Base-by-base conservation (phyloP, 2,329 filamentous ascomycete genomes). In the Botrytis aclada region DNA sequence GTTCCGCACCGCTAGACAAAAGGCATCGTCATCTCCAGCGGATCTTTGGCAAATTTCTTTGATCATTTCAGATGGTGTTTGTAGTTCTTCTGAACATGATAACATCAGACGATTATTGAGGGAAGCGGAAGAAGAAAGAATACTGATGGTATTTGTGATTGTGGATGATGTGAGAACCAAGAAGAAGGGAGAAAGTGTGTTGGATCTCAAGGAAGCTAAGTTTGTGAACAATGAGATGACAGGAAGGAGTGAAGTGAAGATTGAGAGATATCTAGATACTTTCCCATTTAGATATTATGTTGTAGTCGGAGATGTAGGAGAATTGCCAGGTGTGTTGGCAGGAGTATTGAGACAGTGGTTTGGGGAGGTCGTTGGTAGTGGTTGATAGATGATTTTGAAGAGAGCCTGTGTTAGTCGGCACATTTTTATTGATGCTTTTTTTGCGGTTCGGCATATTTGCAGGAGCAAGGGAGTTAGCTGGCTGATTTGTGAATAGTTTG, bases 261-360 rank as follows among this genome's bases (percentile, higher is more conserved):
- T 97, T 82, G 92, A 94, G 84, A 90, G 93, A 79, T 99, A 99
- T 81, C 88, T 99, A 78, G 97, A 99, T 82, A 92, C 90, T 12
- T 99, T 99, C 82, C 96, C 97, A 0, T 99, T 99, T 84, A 90
- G 92, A 81, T 99, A 98, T 84, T 99, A 98, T 81, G 84, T 99
- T 72, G 93, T 99, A 77, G 96, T 99, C 73, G 90, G 95, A 77
- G 90, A 98, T 84, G 90, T 99, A 65, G 90, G 92, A 79, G 96
- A 99, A 83, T 85, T 99, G 80, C 96, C 97, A 7, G 90, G 89
- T 47, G 95, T 98, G 61, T 83, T 99, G 82, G 93, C 94, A 22
- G 93, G 93, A 41, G 88, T 97, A 77, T 83, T 99, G 84, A 92
- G 95, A 83, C 97, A 97, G 77, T 99, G 97, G 97, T 98, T 99